phyloP scores from a whole-genome alignment of 106 monocot species.

The Triglochin maritima region DNA sequence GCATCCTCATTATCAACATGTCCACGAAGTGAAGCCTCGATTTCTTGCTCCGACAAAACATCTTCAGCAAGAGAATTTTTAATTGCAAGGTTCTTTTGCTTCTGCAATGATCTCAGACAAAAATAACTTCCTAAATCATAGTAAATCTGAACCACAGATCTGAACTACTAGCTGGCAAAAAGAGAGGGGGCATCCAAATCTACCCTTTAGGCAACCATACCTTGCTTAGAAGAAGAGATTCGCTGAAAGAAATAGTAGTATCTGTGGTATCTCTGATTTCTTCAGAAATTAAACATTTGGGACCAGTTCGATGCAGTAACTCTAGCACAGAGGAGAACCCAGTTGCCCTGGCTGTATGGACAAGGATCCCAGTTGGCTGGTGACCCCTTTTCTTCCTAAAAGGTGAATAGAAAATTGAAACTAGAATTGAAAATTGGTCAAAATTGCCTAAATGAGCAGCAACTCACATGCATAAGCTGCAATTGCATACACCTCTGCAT shows the following conservation, averaged over 20 bases:
- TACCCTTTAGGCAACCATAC: background rate
- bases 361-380: constrained; percentile 63
- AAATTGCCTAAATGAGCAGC: background rate
- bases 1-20: too few relatives aligned
- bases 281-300: background rate
- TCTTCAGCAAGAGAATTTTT: too few relatives aligned
- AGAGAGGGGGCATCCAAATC: too few relatives aligned
- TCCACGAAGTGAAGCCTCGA: too few relatives aligned
- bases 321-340: constrained; percentile 63
- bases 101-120: too few relatives aligned
- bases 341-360: constrained; percentile 43
- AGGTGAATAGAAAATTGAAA: background rate
- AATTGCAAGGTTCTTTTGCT: too few relatives aligned
- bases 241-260: background rate
- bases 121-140: too few relatives aligned
- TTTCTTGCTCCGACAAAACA: too few relatives aligned
- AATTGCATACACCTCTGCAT: constrained; percentile 66
- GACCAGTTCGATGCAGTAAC: constrained; percentile 12
- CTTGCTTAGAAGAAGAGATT: background rate
- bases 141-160: too few relatives aligned
- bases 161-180: too few relatives aligned
- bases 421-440: background rate
- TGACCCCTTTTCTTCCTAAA: constrained; percentile 66
- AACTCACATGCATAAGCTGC: constrained; percentile 57
- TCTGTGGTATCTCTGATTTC: background rate